phyloP scores from a whole-genome alignment of 2,329 filamentous ascomycete genomes.

The Aureobasidium leucospermi region DNA sequence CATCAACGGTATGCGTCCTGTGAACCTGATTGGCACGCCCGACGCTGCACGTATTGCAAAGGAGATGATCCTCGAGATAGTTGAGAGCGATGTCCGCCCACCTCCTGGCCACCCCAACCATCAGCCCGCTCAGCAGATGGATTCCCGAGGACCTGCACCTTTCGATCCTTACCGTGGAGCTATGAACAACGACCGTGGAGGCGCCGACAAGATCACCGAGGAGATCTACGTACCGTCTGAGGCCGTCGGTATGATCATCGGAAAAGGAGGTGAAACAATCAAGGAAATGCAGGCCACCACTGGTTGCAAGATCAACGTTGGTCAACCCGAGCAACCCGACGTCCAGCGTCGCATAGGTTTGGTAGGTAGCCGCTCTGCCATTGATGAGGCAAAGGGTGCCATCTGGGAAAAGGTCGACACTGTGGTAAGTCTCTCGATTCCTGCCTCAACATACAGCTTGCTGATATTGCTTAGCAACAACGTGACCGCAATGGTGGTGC shows the following conservation, averaged over 20 bases:
- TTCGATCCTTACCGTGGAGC: conserved; percentile 29
- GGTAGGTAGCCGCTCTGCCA: conserved; percentile 68
- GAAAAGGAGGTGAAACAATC: conserved; percentile 87
- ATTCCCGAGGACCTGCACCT: conserved; percentile 19
- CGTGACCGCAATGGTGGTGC: conserved; percentile 17
- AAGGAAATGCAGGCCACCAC: conserved; percentile 85
- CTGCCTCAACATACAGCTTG: neutral
- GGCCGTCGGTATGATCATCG: conserved; percentile 93
- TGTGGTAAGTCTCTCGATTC: conserved; percentile 37
- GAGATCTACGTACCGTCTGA: conserved; percentile 81
- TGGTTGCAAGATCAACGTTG: conserved; percentile 92
- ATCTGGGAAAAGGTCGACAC: conserved; percentile 91
- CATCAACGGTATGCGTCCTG: conserved; percentile 78
- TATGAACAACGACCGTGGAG: conserved; percentile 36
- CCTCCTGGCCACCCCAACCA: conserved; percentile 15
- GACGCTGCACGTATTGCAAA: conserved; percentile 71
- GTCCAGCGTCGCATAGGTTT: conserved; percentile 80
- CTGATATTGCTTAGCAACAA: conserved; percentile 15
- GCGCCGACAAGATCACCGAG: conserved; percentile 67
- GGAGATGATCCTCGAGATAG: conserved; percentile 86
- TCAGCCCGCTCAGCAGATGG: conserved; percentile 12
- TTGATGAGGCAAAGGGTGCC: conserved; percentile 70
- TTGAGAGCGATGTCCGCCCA: conserved; percentile 69
- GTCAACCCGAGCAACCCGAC: conserved; percentile 71
- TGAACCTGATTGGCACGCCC: conserved; percentile 78